These are phyloP conservation scores for Trichoderma citrinoviride DNA, from an alignment of 2,329 filamentous ascomycete species.

Conservation along the genomic window DNA sequence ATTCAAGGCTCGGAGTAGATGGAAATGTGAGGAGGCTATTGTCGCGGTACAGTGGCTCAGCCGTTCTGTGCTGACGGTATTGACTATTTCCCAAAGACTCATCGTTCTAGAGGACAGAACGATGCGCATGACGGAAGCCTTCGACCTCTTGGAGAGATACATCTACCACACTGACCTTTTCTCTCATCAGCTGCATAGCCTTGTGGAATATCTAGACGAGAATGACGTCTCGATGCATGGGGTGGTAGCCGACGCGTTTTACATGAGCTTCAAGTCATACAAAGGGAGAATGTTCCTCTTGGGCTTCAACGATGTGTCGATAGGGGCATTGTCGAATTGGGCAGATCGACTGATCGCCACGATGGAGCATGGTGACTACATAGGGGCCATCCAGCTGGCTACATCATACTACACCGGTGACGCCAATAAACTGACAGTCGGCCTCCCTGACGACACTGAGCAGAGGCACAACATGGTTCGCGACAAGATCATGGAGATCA, in stretches of 20 bases:
- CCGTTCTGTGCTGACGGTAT: conserved; percentile 82
- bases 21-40: conserved; percentile 92
- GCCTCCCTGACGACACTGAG: conserved; percentile 77
- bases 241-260: conserved; percentile 93
- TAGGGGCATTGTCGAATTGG: conserved; percentile 94
- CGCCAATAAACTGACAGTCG: conserved; percentile 91
- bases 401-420: conserved; percentile 90
- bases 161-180: conserved; percentile 92
- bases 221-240: conserved; percentile 88
- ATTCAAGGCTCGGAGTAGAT: conserved; percentile 81
- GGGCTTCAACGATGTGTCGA: conserved; percentile 89
- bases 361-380: conserved; percentile 96
- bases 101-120: conserved; percentile 87
- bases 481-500: conserved; percentile 89
- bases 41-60: conserved; percentile 97
- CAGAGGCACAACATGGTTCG: conserved; percentile 77
- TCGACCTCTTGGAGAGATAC: conserved; percentile 86
- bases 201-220: conserved; percentile 87
- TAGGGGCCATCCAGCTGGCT: conserved; percentile 84
- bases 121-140: conserved; percentile 89
- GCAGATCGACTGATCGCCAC: conserved; percentile 87
- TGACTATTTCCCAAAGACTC: conserved; percentile 91
- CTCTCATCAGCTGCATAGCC: conserved; percentile 75
- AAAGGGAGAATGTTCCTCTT: conserved; percentile 90
- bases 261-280: conserved; percentile 95